Evolutionary conservation across 345 rosid species (phyloP).

Genomic region (Populus euphratica): DNA sequence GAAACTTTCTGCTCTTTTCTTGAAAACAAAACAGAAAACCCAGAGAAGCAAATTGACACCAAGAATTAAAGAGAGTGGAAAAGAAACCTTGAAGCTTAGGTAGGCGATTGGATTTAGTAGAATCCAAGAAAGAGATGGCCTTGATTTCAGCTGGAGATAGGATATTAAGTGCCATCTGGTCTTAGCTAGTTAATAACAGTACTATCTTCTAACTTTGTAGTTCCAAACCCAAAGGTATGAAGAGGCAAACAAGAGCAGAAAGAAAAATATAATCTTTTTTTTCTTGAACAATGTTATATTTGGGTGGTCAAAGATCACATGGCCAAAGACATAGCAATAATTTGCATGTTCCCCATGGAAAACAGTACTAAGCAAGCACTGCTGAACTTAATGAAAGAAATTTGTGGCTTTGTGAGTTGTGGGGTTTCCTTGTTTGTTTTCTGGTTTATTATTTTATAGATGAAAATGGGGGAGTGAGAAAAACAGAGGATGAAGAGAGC

Average conservation of each 20-base stretch:
- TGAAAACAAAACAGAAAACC: constrained; percentile 10
- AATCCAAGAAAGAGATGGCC: constrained; percentile 59
- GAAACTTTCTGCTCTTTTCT: background rate
- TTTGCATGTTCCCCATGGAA: background rate
- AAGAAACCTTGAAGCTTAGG: constrained; percentile 57
- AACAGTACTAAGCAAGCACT: background rate
- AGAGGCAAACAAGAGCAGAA: background rate
- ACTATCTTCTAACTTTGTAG: background rate
- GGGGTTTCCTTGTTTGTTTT: background rate
- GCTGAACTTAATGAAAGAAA: background rate
- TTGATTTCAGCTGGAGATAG: constrained; percentile 57
- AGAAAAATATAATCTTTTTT: background rate
- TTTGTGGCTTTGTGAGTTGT: background rate
- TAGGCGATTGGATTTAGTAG: constrained; percentile 43
- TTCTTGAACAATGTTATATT: background rate
- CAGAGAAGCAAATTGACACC: background rate
- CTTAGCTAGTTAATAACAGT: background rate
- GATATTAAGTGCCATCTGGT: constrained; percentile 65
- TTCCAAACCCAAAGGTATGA: background rate
- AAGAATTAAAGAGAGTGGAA: background rate
- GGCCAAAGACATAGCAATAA: background rate
- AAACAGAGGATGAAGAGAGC: too few species aligned
- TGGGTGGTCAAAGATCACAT: background rate
- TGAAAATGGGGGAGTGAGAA: too few species aligned
- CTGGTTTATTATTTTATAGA: too few species aligned